These are phyloP conservation scores for Botrytis squamosa DNA, from an alignment of 2,329 filamentous ascomycete genomes.

Conservation along the genomic window DNA sequence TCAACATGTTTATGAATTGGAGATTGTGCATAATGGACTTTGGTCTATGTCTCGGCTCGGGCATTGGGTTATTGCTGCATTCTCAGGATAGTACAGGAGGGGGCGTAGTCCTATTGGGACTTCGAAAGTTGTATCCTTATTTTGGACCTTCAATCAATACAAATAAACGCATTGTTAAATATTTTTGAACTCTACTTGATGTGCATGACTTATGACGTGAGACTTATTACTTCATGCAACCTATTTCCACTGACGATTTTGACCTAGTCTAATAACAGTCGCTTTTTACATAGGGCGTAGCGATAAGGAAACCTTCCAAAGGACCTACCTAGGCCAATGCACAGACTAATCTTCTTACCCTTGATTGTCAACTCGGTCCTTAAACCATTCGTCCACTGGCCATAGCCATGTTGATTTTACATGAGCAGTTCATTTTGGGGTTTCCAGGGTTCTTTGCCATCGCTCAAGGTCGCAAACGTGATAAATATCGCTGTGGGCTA, in stretches of 20 bases:
- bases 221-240: not conserved
- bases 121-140: constrained; percentile 5
- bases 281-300: not conserved
- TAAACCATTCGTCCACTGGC: not conserved
- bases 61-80: constrained; percentile 1
- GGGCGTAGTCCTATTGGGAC: not conserved
- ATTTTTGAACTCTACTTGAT: not conserved
- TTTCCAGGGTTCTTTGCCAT: not conserved
- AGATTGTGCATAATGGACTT: constrained; percentile 11
- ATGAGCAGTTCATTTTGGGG: not conserved
- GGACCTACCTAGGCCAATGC: not conserved
- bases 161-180: constrained; percentile 1
- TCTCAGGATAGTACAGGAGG: constrained; percentile 15
- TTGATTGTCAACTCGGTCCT: not conserved
- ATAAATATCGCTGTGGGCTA: not conserved
- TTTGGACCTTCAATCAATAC: not conserved
- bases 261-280: not conserved
- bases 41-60: not conserved
- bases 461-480: not conserved
- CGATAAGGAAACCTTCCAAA: not conserved
- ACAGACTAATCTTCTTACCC: not conserved
- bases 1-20: constrained; percentile 20
- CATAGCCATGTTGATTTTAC: not conserved
- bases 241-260: not conserved
- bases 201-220: not conserved